Evolutionary conservation across 495 filamentous ascomycete species (phyloP), one percentile per base, ranked within the genome.

Genomic region (Penicillium canescens): DNA sequence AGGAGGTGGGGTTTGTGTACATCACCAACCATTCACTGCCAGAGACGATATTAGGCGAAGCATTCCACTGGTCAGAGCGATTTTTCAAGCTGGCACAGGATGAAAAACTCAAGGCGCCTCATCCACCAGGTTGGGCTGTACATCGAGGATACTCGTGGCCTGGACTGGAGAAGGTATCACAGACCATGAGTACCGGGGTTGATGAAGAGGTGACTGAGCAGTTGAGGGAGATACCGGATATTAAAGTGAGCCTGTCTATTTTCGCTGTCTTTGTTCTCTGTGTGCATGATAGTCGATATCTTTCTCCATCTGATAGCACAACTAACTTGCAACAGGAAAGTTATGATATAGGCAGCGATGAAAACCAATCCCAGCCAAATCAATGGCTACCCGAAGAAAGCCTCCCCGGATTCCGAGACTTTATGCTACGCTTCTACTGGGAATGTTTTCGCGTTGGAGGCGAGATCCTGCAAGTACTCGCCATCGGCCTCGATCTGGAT

Each of bases 61-160:
- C 81, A 3, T 85, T 87, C 52, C 54, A 58, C 14, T 83, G 76
- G 79, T 77, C 78, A 5, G 76, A 62, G 41, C 59, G 64, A 24
- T 70, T 83, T 49, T 82, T 79, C 53, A 66, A 71, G 23, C 64
- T 83, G 12, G 65, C 72, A 3, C 56, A 62, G 26, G 70, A 73
- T 6, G 70, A 71, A 14, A 83, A 82, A 49, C 68, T 75, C 58
- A 71, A 79, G 39, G 84, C 83, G 13, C 84, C 83, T 14, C 85
- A 87, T 67, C 86, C 86, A 4, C 74, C 77, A 38, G 81, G 81
- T 46, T 72, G 73, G 62, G 67, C 64, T 5, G 66, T 76, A 18
- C 85, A 88, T 60, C 75, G 86, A 39, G 85, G 86, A 10, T 89
- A 88, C 62, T 87, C 84, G 2, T 81, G 80, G 70, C 78, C 81